phyloP scores from a whole-genome alignment of 176 grass and related monocot species.

The Oryza meyeriana region DNA sequence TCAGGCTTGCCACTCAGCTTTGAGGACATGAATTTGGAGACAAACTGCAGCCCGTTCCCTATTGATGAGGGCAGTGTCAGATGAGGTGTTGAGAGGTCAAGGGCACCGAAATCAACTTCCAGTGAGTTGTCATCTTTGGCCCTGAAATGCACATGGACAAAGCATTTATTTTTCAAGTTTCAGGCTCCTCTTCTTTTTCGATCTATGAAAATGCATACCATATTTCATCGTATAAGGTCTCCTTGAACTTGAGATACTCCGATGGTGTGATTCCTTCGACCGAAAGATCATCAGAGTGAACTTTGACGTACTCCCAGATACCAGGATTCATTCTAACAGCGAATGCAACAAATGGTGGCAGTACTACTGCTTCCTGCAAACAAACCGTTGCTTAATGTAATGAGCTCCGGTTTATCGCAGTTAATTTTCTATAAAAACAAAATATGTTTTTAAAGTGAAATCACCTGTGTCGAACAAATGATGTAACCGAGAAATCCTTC shows the following conservation, averaged over 20 bases:
- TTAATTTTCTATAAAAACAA: background rate
- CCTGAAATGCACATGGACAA: slow-evolving; percentile 48
- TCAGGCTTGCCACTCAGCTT: slow-evolving; percentile 58
- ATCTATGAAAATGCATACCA: slow-evolving; percentile 54
- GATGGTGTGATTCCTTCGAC: slow-evolving; percentile 77
- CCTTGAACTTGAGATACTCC: slow-evolving; percentile 89
- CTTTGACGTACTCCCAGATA: slow-evolving; percentile 88
- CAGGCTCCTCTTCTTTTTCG: background rate
- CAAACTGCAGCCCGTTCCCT: slow-evolving; percentile 78
- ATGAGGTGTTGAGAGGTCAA: slow-evolving; percentile 66
- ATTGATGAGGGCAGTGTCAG: slow-evolving; percentile 82
- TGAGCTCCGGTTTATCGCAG: background rate
- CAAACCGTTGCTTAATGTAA: slow-evolving; percentile 5
- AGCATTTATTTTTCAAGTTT: background rate
- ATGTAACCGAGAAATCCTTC: slow-evolving; percentile 88
- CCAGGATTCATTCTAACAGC: slow-evolving; percentile 84
- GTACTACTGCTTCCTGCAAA: slow-evolving; percentile 81
- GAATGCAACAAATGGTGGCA: slow-evolving; percentile 77
- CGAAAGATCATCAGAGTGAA: slow-evolving; percentile 68
- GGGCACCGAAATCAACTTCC: slow-evolving; percentile 83
- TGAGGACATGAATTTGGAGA: slow-evolving; percentile 74
- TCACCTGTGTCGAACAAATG: slow-evolving; percentile 88
- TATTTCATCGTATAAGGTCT: slow-evolving; percentile 77
- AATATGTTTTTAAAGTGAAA: background rate
- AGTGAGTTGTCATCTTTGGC: slow-evolving; percentile 78